Evolutionary conservation across 495 filamentous ascomycete species (phyloP), one percentile per base, ranked within the genome.

Genomic region (Aspergillus homomorphus): DNA sequence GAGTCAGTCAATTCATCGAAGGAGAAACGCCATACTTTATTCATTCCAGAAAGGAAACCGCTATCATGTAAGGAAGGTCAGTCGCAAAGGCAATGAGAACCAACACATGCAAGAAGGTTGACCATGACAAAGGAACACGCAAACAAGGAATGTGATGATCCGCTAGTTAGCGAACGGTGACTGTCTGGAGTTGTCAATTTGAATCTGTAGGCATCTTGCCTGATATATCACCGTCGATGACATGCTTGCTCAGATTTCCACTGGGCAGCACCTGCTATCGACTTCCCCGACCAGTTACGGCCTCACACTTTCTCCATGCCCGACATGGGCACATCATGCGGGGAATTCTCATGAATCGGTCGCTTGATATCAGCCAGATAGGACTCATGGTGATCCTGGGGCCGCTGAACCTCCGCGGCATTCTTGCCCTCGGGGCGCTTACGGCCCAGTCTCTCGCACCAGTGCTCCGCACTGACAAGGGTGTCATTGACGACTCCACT

Each of bases 381-480:
- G 14, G 64, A 22, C 16, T 64, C 61, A 48, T 59, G 59, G 49
- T 65, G 66, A 51, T 68, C 64, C 52, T 62, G 65, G 45, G 62
- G 57, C 16, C 48, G 60, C 45, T 69, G 64, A 45, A 57, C 65
- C 18, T 68, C 68, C 52, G 56, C 24, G 51, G 45, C 12, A 28
- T 59, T 63, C 43, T 67, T 67, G 42, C 58, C 67, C 44, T 66
- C 68, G 9, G 72, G 68, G 18, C 70, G 70, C 68, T 82, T 80
- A 62, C 79, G 81, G 18, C 89, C 89, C 30, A 95, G 73, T 18
- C 85, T 78, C 42, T 88, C 85, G 59, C 89, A 88, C 93, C 93
- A 96, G 65, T 85, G 83, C 69, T 96, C 91, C 4, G 93, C 93
- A 65, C 86, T 90, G 38, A 85, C 80, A 26, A 96, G 84, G 4